These are phyloP conservation scores for Quercus cerris DNA, from an alignment of 306 rosid genomes.

Conservation along the genomic window DNA sequence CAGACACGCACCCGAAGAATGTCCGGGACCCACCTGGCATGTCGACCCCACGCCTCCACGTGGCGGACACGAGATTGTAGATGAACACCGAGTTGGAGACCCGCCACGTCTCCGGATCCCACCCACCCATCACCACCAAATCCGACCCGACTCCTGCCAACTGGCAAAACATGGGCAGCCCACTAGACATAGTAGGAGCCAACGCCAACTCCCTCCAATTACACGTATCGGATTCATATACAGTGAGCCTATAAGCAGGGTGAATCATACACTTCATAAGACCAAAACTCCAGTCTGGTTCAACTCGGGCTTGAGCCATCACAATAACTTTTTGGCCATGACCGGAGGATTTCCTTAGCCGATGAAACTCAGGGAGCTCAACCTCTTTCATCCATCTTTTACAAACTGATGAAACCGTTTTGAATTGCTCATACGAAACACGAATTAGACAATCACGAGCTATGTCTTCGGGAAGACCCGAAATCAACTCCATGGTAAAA, in stretches of 20 bases:
- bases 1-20: constrained; percentile 56
- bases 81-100: constrained; percentile 53
- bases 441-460: constrained; percentile 58
- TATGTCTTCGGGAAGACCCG: constrained; percentile 68
- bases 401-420: constrained; percentile 40
- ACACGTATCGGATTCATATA: constrained; percentile 42
- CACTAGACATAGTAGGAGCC: constrained; percentile 20
- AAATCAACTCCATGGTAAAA: constrained; percentile 52
- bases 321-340: constrained; percentile 44
- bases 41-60: constrained; percentile 64
- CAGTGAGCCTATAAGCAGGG: constrained; percentile 47
- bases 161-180: constrained; percentile 70
- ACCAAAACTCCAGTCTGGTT: constrained; percentile 10
- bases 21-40: constrained; percentile 69
- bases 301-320: constrained; percentile 49
- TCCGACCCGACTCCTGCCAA: constrained; percentile 49
- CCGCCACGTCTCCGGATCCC: constrained; percentile 62
- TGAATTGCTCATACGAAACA: constrained; percentile 35
- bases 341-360: constrained; percentile 24
- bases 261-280: constrained; percentile 9
- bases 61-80: constrained; percentile 37
- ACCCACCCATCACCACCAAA: constrained; percentile 68
- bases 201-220: constrained; percentile 49
- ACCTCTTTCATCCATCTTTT: constrained; percentile 57
- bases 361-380: constrained; percentile 55